phyloP scores from a whole-genome alignment of 2,329 filamentous ascomycete genomes.

The Monosporascus ibericus region DNA sequence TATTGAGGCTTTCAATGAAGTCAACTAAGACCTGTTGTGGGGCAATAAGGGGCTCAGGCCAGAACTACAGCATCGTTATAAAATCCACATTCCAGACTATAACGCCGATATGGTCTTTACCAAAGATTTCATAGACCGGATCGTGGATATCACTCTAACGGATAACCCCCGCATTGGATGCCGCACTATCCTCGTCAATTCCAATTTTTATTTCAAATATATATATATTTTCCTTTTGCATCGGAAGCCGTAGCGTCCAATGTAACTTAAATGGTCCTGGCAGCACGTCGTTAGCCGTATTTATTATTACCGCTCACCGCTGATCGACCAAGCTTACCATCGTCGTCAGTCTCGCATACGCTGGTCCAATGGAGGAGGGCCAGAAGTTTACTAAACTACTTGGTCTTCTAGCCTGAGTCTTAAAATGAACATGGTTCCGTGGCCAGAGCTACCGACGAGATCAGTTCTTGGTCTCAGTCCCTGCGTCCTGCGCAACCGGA shows the following conservation, averaged over 20 bases:
- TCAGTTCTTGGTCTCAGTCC: no score
- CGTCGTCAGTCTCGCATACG: no score
- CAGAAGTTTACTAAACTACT: no score
- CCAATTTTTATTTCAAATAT: no score
- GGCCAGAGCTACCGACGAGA: no score
- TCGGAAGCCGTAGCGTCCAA: neutral
- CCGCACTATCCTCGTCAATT: slow-evolving; percentile 4
- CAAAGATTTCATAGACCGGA: slow-evolving; percentile 22
- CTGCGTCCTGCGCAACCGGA: no score
- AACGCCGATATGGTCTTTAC: slow-evolving; percentile 35
- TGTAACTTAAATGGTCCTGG: no score
- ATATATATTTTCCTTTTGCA: no score
- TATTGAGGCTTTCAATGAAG: slow-evolving; percentile 17
- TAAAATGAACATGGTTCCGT: no score
- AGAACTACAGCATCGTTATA: slow-evolving; percentile 54
- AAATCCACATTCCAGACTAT: slow-evolving; percentile 35
- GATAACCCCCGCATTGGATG: slow-evolving; percentile 1
- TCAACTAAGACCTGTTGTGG: slow-evolving; percentile 47
- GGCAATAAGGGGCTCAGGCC: slow-evolving; percentile 49
- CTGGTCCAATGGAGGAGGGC: no score
- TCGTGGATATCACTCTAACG: slow-evolving; percentile 1
- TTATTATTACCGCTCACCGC: neutral
- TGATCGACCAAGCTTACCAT: no score
- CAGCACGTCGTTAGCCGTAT: neutral
- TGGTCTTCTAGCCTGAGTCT: no score